phyloP scores from a whole-genome alignment of 2,329 filamentous ascomycete genomes.

The Cladophialophora bantiana region DNA sequence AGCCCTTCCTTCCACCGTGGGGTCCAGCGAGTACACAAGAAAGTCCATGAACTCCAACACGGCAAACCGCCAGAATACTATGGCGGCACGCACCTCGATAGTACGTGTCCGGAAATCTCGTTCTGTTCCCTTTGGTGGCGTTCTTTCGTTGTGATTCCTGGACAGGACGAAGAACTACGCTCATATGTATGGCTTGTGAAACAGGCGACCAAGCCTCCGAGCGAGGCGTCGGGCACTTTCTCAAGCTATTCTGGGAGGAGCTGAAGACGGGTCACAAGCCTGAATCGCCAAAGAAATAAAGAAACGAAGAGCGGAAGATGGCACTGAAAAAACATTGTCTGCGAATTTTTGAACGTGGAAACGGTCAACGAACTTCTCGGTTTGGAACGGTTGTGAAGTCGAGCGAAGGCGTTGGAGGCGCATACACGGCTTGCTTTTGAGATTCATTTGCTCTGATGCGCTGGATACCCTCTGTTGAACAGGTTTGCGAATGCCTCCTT shows the following conservation, averaged over 20 bases:
- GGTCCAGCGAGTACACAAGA: constrained; percentile 53
- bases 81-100: constrained; percentile 52
- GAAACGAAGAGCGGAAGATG: constrained; percentile 16
- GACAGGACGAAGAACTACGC: constrained; percentile 16
- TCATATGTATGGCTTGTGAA: constrained; percentile 1
- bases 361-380: neutral
- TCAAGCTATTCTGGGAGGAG: constrained; percentile 52
- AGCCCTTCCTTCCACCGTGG: constrained; percentile 54
- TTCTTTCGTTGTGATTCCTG: neutral
- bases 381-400: neutral
- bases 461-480: neutral
- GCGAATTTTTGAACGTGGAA: neutral
- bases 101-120: constrained; percentile 34
- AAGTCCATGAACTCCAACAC: constrained; percentile 50
- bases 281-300: constrained; percentile 38
- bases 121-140: neutral
- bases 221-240: constrained; percentile 45
- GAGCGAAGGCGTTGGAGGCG: constrained; percentile 22
- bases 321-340: neutral
- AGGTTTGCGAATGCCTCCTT: neutral
- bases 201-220: constrained; percentile 30
- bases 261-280: constrained; percentile 52
- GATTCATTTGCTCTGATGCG: constrained; percentile 4
- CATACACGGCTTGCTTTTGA: neutral
- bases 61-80: constrained; percentile 53